These are phyloP conservation scores for Fusarium pseudocircinatum DNA, from an alignment of 2,329 filamentous ascomycete species.

Conservation along the genomic window DNA sequence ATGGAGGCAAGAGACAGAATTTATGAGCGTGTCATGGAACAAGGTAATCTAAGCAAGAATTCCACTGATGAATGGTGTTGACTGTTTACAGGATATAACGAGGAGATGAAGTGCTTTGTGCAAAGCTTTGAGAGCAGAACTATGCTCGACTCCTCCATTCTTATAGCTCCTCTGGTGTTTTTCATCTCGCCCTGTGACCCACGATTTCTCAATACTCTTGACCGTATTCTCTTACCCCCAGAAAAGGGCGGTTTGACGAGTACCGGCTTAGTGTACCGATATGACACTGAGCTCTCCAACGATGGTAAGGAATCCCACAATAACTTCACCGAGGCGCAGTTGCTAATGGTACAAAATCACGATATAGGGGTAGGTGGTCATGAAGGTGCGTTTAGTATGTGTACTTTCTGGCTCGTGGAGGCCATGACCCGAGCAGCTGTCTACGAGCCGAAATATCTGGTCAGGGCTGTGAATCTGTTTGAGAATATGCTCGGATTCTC, in stretches of 20 bases:
- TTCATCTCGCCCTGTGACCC: conserved; percentile 83
- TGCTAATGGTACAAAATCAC: conserved; percentile 4
- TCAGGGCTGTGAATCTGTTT: conserved; percentile 73
- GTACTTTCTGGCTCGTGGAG: conserved; percentile 85
- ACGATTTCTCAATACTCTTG: conserved; percentile 76
- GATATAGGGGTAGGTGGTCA: conserved; percentile 72
- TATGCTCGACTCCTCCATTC: conserved; percentile 76
- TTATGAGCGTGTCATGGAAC: conserved; percentile 82
- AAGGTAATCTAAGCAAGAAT: conserved; percentile 51
- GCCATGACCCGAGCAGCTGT: conserved; percentile 74
- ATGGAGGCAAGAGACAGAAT: conserved; percentile 71
- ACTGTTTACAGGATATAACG: conserved; percentile 68
- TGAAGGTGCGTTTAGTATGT: conserved; percentile 83
- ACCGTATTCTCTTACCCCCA: conserved; percentile 75
- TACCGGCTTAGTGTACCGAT: conserved; percentile 79
- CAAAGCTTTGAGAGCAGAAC: conserved; percentile 80
- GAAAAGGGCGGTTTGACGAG: conserved; percentile 81
- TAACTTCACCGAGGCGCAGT: background rate
- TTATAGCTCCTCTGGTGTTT: conserved; percentile 82
- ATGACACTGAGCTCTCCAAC: conserved; percentile 73
- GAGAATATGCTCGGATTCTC: conserved; percentile 82
- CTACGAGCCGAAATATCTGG: conserved; percentile 72
- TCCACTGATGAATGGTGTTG: background rate
- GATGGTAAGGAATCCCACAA: conserved; percentile 65
- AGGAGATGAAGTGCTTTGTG: conserved; percentile 73